These are phyloP conservation scores for Erythrophleum fordii DNA, from an alignment of 306 rosid species.

Conservation along the genomic window DNA sequence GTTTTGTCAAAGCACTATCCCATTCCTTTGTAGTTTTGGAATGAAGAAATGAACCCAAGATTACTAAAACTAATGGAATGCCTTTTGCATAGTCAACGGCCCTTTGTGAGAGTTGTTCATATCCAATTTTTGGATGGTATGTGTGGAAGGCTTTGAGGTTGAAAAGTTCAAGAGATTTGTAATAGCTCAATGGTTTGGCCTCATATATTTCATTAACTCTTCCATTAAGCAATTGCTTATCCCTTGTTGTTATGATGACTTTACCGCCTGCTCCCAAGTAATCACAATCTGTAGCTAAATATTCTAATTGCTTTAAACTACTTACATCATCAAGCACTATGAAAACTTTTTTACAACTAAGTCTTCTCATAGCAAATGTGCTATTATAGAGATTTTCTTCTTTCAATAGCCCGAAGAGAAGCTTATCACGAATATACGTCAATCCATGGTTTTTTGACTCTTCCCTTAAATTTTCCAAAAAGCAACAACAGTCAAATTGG, in stretches of 20 bases:
- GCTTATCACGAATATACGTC: neutral
- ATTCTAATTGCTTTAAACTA: neutral
- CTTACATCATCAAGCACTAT: constrained; percentile 19
- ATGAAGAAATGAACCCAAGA: neutral
- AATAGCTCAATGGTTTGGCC: neutral
- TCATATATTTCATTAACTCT: neutral
- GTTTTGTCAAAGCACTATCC: constrained; percentile 1
- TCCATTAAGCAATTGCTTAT: neutral
- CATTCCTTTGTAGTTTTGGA: neutral
- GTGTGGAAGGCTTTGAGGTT: constrained; percentile 4
- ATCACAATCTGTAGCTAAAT: neutral
- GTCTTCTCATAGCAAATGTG: neutral
- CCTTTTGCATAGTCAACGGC: neutral
- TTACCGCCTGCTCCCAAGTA: neutral
- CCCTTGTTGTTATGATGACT: constrained; percentile 13
- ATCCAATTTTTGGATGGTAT: neutral
- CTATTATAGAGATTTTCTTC: neutral
- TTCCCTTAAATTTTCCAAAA: constrained; percentile 21
- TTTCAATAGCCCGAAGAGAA: neutral
- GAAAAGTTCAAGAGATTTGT: neutral
- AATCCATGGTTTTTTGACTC: neutral
- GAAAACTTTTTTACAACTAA: neutral
- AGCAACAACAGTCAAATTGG: constrained; percentile 30
- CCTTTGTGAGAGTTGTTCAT: neutral
- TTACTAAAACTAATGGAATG: neutral